Base-by-base conservation (phyloP, 768 basidiomycete genomes). In the Naganishia vaughanmartiniae region DNA sequence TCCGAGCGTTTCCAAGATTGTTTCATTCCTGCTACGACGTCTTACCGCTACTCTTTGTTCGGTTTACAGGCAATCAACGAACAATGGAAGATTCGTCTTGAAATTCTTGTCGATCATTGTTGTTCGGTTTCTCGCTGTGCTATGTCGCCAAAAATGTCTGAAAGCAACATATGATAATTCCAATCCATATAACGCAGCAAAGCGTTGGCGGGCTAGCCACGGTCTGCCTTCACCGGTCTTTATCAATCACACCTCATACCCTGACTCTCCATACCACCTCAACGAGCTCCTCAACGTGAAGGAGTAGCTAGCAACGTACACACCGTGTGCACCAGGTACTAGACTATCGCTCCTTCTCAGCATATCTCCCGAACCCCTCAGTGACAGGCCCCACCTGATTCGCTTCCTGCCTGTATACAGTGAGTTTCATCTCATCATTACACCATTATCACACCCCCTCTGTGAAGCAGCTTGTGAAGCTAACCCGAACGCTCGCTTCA, bases 1-100 rank as follows among this genome's bases (percentile, higher is more conserved):
- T 91, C 90, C 78, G 88, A 88, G 31, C 82, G 86, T 82, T 92
- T 92, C 63, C 76, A 76, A 67, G 78, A 75, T 51, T 51, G 48
- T n/a, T 75, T 80, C 54, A 39, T 24, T 10, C 74, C 73, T 26
- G 84, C 82, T 45, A 82, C 77, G 5, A 73, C 74, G 7, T 63
- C 57, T 73, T 79, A 79, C 4, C 75, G 75, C 58, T 81, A 45
- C 87, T 83, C 75, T 89, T 92, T 28, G 46, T 81, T 82, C n/a
- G 77, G 72, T 57, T 79, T 69, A 77, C 78, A 14, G 77, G 66
- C 30, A 87, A 83, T 79, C 92, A 92, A 19, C 91, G 90, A 77
- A 92, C 90, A 63, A 60, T 65, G 24, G 19, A 4, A 21, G 19
- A 9, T n/a, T n/a, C n/a, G n/a, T n/a, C n/a, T n/a, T n/a, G n/a